Evolutionary conservation across 75 land plant species (phyloP), one percentile per base, ranked within the genome.

Genomic region (Selaginella tamariscina): DNA sequence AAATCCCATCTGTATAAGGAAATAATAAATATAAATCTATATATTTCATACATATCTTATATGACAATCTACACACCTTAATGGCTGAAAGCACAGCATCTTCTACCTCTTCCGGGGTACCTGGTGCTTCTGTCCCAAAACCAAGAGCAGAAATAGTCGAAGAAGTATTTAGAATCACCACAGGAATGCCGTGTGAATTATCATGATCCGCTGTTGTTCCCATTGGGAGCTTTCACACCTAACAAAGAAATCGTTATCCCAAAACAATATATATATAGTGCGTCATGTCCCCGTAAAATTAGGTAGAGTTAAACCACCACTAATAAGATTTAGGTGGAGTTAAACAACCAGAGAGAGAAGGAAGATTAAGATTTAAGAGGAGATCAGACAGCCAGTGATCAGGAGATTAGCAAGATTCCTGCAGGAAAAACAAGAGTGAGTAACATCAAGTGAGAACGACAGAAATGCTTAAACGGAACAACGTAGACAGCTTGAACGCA

Each of bases 1-100:
- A 59, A 9, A 59, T 2, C 62, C 62, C 24, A 59, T 26, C 62
- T 59, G 62, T 39, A 15, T 15, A 39, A n/a, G n/a, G n/a, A n/a
- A n/a, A n/a, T n/a, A n/a, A n/a, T n/a, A n/a, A n/a, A n/a, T n/a
- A n/a, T n/a, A n/a, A n/a, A n/a, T n/a, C n/a, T n/a, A n/a, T n/a
- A n/a, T n/a, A n/a, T n/a, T n/a, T n/a, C n/a, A n/a, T n/a, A n/a
- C n/a, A n/a, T n/a, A n/a, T n/a, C n/a, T n/a, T n/a, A n/a, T n/a
- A n/a, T n/a, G n/a, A n/a, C n/a, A n/a, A n/a, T n/a, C n/a, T n/a
- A n/a, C n/a, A n/a, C n/a, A 39, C 49, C 49, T 39, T 39, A 5
- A 39, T 5, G 15, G 49, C 49, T 15, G 49, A 39, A 15, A 39
- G 11, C 5, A 39, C 49, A 39, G 49, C 49, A 39, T 39, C 49